Conservation (phyloP, 2,329 filamentous ascomycete genomes). For the Paecilomyces variotii region DNA sequence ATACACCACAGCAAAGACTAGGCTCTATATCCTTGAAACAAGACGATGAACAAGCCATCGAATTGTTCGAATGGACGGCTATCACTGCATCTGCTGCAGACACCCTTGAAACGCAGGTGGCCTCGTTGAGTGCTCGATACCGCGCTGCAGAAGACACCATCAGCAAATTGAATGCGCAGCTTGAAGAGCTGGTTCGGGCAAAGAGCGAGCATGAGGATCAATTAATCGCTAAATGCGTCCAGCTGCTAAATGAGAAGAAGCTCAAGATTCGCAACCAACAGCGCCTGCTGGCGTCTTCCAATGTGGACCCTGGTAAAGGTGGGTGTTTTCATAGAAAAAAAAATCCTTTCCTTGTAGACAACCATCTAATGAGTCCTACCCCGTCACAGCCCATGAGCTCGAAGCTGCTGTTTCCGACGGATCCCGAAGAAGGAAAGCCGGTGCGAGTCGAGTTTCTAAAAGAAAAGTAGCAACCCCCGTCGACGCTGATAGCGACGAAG, state of each 20-base stretch:
- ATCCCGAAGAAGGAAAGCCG: constrained; percentile 7
- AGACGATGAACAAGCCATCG: constrained; percentile 47
- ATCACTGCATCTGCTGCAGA: constrained; percentile 39
- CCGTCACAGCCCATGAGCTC: constrained; percentile 18
- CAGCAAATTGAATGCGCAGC: constrained; percentile 43
- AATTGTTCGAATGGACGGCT: constrained; percentile 50
- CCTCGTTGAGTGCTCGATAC: constrained; percentile 31
- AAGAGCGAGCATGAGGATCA: constrained; percentile 51
- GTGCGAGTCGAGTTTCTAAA: constrained; percentile 15
- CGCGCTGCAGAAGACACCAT: constrained; percentile 43
- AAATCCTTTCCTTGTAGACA: background rate
- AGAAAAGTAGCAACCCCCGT: constrained; percentile 16
- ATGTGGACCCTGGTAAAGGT: constrained; percentile 34
- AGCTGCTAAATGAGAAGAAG: constrained; percentile 56
- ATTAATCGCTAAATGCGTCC: constrained; percentile 50
- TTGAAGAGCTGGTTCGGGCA: constrained; percentile 49
- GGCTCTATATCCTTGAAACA: constrained; percentile 46
- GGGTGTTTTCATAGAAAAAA: constrained; percentile 1
- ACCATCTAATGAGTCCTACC: background rate
- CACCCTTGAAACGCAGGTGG: constrained; percentile 34
- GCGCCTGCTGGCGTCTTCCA: constrained; percentile 45
- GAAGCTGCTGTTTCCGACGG: constrained; percentile 10
- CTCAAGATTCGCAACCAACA: constrained; percentile 57
- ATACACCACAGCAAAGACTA: constrained; percentile 39
- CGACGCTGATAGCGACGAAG: constrained; percentile 22